Conservation (phyloP, 768 basidiomycete genomes). For the Coprinellus micaceus region DNA sequence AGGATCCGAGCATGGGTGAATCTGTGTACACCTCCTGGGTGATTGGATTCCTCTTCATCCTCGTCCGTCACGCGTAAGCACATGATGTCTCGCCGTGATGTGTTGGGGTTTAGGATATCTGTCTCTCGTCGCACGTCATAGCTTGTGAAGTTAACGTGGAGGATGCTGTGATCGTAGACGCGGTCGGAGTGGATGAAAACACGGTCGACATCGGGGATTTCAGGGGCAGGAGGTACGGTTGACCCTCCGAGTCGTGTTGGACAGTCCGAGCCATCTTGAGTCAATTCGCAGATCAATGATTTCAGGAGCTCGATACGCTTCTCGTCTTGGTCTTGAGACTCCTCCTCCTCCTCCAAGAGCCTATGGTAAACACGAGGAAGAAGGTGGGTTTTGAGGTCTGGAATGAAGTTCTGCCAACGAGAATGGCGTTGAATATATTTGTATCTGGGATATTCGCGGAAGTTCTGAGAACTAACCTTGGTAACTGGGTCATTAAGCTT, state of each 20-base stretch:
- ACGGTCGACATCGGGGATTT: not conserved
- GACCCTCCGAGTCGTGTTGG: not conserved
- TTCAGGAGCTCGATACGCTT: not conserved
- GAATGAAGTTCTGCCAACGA: slow-evolving; percentile 22
- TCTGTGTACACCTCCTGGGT: slow-evolving; percentile 7
- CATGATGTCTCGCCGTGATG: slow-evolving; percentile 1
- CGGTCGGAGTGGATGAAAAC: slow-evolving; percentile 8
- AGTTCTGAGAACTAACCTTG: too few species aligned
- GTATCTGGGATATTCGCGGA: too few species aligned
- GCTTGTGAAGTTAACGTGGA: slow-evolving; percentile 16
- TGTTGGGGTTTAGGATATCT: slow-evolving; percentile 17
- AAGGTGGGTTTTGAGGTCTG: slow-evolving; percentile 32
- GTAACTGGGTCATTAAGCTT: not conserved
- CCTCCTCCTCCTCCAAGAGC: not conserved
- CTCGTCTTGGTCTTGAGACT: not conserved
- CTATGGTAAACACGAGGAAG: slow-evolving; percentile 23
- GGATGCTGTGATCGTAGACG: slow-evolving; percentile 11
- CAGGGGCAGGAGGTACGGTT: not conserved
- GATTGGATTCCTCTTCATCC: slow-evolving; percentile 16
- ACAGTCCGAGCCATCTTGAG: too few species aligned
- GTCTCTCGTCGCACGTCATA: slow-evolving; percentile 15
- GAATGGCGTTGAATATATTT: too few species aligned
- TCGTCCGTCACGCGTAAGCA: not conserved
- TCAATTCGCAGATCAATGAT: not conserved
- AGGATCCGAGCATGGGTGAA: slow-evolving; percentile 22